Percentiles rank a stretch among this genome's conserved stretches.
phyloP scores from a whole-genome alignment of 352 stramenopile species.

The Phytopythium vexans region DNA sequence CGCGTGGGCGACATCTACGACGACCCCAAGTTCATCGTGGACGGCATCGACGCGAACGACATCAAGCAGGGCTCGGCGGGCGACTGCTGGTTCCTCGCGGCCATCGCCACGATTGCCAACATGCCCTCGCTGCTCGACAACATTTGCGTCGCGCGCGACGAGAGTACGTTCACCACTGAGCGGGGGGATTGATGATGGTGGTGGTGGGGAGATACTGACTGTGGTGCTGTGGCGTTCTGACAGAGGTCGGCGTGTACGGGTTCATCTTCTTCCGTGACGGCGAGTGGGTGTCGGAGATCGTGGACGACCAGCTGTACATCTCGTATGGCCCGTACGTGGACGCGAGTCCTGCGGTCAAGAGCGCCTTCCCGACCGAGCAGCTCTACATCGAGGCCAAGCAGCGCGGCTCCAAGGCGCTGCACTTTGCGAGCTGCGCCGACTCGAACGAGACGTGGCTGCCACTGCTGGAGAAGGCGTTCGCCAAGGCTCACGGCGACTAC shows the following conservation, averaged over 20 bases:
- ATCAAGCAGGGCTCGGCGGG: conserved; percentile 70
- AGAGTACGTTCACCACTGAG: no score
- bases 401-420: conserved; percentile 30
- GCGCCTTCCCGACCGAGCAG: conserved; percentile 21
- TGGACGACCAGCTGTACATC: no score
- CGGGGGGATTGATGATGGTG: no score
- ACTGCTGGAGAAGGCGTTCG: conserved; percentile 86
- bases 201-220: no score
- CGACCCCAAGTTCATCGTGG: conserved; percentile 36
- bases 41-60: conserved; percentile 59
- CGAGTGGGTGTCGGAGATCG: no score
- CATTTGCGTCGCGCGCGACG: conserved; percentile 13
- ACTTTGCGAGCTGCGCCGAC: conserved; percentile 36
- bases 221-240: no score
- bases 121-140: conserved; percentile 63
- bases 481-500: conserved; percentile 81
- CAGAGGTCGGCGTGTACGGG: no score
- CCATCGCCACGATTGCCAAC: conserved; percentile 65
- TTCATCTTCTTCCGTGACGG: no score
- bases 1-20: conserved; percentile 39
- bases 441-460: conserved; percentile 79
- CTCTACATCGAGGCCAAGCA: conserved; percentile 25
- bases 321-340: conserved; percentile 7
- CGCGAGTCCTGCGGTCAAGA: conserved; percentile 5
- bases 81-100: conserved; percentile 82